A percentile compares a stretch with the other conserved stretches of the same genome.
Conservation (phyloP, 2,329 filamentous ascomycete genomes). For the Pseudocercospora musae region DNA sequence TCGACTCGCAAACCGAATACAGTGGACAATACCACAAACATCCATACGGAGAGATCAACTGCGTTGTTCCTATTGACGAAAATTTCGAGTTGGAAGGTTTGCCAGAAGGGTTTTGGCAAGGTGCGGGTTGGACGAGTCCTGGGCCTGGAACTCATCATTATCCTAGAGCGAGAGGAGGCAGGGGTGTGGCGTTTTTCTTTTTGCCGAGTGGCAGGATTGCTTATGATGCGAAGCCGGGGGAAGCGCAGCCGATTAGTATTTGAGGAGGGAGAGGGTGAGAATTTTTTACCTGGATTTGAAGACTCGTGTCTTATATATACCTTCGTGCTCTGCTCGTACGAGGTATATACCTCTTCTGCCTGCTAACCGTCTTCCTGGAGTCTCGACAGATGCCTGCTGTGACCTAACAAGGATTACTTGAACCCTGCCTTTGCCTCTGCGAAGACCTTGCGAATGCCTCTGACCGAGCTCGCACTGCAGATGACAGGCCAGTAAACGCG, state of each 20-base stretch:
- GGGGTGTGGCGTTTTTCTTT: conserved; percentile 54
- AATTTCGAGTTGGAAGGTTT: conserved; percentile 54
- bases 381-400: background rate
- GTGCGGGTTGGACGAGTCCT: conserved; percentile 55
- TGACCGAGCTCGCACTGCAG: background rate
- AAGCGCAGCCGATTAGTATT: conserved; percentile 20
- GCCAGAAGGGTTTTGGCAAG: conserved; percentile 49
- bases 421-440: background rate
- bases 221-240: conserved; percentile 46
- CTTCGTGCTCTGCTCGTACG: too few relatives aligned
- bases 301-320: too few relatives aligned
- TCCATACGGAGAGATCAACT: conserved; percentile 35
- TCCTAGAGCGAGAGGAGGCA: conserved; percentile 51
- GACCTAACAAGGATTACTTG: background rate
- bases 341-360: too few relatives aligned
- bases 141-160: conserved; percentile 58
- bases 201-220: conserved; percentile 54
- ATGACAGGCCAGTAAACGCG: background rate
- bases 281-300: background rate
- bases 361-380: too few relatives aligned
- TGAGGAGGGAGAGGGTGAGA: background rate
- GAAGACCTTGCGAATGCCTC: background rate
- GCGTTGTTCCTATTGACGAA: conserved; percentile 43
- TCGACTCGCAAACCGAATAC: conserved; percentile 51
- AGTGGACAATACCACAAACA: conserved; percentile 49